phyloP scores from a whole-genome alignment of 2,329 filamentous ascomycete genomes.

The Beauveria asiatica region DNA sequence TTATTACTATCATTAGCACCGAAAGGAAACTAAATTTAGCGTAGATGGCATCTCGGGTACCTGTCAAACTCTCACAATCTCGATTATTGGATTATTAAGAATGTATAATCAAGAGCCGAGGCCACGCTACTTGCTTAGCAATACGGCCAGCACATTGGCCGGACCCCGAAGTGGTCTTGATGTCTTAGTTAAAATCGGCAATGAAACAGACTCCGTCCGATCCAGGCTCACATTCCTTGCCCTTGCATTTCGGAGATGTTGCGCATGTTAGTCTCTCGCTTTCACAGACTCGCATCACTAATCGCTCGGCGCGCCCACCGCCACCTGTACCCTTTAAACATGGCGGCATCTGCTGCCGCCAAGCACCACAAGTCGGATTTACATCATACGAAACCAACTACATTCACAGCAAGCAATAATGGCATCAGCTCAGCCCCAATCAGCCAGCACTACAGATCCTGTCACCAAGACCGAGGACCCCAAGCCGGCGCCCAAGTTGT shows the following conservation, averaged over 20 bases:
- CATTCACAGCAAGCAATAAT: neutral
- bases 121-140: neutral
- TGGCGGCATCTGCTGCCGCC: neutral
- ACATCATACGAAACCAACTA: too few relatives aligned
- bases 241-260: neutral
- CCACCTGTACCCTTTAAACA: neutral
- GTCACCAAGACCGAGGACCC: constrained; percentile 10
- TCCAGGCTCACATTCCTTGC: neutral
- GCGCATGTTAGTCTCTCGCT: neutral
- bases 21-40: too few relatives aligned
- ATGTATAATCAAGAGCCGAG: neutral
- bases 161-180: neutral
- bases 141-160: neutral
- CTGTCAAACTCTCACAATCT: too few relatives aligned
- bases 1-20: too few relatives aligned
- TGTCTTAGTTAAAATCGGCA: neutral
- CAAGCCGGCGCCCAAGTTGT: constrained; percentile 49
- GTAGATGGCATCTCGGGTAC: too few relatives aligned
- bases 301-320: neutral
- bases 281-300: neutral
- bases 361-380: neutral
- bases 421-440: neutral
- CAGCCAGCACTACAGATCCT: neutral
- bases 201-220: neutral
- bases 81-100: neutral